Evolutionary conservation across 2,329 filamentous ascomycete species (phyloP).

Genomic region (Ophiostoma sp.): DNA sequence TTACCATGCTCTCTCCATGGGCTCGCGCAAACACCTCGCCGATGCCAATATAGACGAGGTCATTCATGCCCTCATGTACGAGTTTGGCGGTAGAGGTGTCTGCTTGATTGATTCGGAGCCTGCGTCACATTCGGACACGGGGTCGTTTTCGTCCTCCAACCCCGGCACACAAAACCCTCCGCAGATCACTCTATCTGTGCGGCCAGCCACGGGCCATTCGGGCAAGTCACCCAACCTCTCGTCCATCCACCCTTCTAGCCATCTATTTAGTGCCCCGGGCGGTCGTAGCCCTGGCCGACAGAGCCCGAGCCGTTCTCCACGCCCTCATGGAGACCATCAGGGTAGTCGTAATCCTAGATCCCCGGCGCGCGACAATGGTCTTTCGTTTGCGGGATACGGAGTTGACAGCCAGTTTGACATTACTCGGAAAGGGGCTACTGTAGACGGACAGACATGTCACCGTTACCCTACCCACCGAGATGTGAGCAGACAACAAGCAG

Average conservation of each 20-base stretch:
- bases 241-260: neutral
- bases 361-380: neutral
- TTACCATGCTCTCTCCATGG: slow-evolving; percentile 7
- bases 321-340: neutral
- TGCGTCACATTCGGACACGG: too few species aligned
- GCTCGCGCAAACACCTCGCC: slow-evolving; percentile 3
- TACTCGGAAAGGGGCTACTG: too few species aligned
- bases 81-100: slow-evolving; percentile 42
- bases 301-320: neutral
- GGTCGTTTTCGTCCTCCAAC: neutral
- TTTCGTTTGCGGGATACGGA: neutral
- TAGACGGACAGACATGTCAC: neutral
- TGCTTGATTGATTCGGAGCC: too few species aligned
- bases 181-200: neutral
- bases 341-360: neutral
- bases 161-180: neutral
- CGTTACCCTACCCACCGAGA: neutral
- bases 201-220: neutral
- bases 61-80: slow-evolving; percentile 25
- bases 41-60: slow-evolving; percentile 5
- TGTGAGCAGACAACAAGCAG: neutral
- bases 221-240: neutral
- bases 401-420: neutral
- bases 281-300: neutral
- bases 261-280: neutral